A percentile compares a stretch with the other conserved stretches of the same genome.
phyloP scores from a whole-genome alignment of 2,329 filamentous ascomycete species.

The Scedosporium aurantiacum region DNA sequence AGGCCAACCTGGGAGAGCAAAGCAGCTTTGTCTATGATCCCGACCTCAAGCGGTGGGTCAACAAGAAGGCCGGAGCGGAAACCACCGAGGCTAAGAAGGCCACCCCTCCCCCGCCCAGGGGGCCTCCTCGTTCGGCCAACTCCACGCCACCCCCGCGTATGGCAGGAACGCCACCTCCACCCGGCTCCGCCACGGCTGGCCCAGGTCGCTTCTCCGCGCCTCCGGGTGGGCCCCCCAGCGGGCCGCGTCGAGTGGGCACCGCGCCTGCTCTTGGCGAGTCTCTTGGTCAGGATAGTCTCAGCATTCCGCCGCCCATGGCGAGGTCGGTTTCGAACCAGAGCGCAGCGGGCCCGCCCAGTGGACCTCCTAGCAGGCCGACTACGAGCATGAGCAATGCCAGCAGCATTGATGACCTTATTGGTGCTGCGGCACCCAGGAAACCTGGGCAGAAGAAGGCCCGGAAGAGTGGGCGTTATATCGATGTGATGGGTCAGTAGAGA shows the following conservation, averaged over 20 bases:
- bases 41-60: conserved; percentile 95
- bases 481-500: conserved; percentile 73
- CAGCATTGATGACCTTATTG: conserved; percentile 86
- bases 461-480: conserved; percentile 82
- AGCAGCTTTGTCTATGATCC: conserved; percentile 91
- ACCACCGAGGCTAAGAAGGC: conserved; percentile 47
- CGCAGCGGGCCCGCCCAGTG: conserved; percentile 26
- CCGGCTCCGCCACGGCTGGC: conserved; percentile 7
- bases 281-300: conserved; percentile 14
- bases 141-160: conserved; percentile 38
- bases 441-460: conserved; percentile 56
- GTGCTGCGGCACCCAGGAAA: conserved; percentile 60
- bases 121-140: conserved; percentile 37
- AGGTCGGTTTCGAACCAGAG: conserved; percentile 38
- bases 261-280: neutral
- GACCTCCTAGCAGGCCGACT: conserved; percentile 57
- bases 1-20: conserved; percentile 87
- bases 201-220: conserved; percentile 14
- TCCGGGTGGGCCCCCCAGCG: conserved; percentile 5
- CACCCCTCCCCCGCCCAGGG: conserved; percentile 69
- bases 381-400: conserved; percentile 87
- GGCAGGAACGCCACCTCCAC: conserved; percentile 21
- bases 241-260: neutral
- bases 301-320: conserved; percentile 28
- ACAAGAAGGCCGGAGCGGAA: conserved; percentile 75